Evolutionary conservation across 306 rosid genomes (phyloP), one percentile per base, ranked within the genome.

Genomic region (Phaseolus lunatus): DNA sequence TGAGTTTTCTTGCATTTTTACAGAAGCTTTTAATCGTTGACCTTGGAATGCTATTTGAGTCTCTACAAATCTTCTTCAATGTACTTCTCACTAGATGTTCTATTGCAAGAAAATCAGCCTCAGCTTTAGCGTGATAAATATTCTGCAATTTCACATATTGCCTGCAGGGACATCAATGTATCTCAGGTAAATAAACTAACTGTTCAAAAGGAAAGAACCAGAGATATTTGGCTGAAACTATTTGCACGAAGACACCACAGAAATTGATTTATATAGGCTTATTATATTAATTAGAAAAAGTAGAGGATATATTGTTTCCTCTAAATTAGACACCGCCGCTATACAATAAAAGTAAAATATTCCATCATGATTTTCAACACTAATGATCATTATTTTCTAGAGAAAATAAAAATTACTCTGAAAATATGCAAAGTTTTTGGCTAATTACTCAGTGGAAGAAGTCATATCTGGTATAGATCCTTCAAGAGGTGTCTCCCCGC

Each of bases 391-490:
- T 39, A 45, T 22, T 29, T 54, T 45, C 13, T 8, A 50, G 41
- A n/a, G n/a, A 74, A 39, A 44, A 81, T 13, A 69, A 41, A 56
- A 81, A 54, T 11, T 13, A 19, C 72, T 76, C 27, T 16, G 27
- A 20, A 72, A 79, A 64, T 44, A 53, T 39, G 64, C 18, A 76
- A 58, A 70, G 50, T 84, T 49, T 33, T 39, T 26, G 47, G 53
- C 57, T 62, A 83, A 94, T 88, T 53, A 95, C 97, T 95, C 99
- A 0, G 99, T 95, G 77, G 99, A 87, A 76, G 99, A 89, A 81
- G 99, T 95, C 99, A 95, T 95, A 77, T 95, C 99, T n/a, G 97
- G 96, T 84, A 95, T 95, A 70, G 99, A 92, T 84, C 99, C 99
- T 79, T 95, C 99, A 15, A 95, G 91, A 33, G 99, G 99, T 43